phyloP scores from a whole-genome alignment of 768 basidiomycete species.

The Lentinus brumalis region DNA sequence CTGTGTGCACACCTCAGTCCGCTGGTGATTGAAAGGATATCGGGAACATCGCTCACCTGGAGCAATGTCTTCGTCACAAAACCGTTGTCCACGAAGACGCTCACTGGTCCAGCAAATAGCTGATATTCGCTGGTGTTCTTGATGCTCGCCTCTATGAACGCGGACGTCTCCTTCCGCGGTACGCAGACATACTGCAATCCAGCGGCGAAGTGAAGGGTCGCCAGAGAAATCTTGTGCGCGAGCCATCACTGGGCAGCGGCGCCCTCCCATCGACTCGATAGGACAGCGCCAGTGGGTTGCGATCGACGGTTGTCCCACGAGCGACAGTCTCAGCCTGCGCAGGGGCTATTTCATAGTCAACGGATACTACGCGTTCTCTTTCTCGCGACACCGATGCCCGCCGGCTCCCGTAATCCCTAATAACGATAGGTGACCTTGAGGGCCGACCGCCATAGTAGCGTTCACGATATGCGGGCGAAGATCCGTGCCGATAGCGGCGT shows the following conservation, averaged over 20 bases:
- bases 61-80: conserved; percentile 57
- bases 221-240: conserved; percentile 57
- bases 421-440: too few relatives aligned
- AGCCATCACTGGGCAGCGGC: conserved; percentile 54
- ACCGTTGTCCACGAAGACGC: conserved; percentile 57
- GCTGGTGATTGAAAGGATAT: too few relatives aligned
- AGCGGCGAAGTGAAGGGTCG: conserved; percentile 48
- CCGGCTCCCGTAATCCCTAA: neutral
- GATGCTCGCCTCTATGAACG: conserved; percentile 48
- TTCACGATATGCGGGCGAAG: too few relatives aligned
- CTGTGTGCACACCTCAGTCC: neutral
- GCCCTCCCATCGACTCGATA: conserved; percentile 52
- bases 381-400: neutral
- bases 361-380: neutral
- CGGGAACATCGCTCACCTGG: conserved; percentile 34
- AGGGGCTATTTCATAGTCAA: neutral
- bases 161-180: conserved; percentile 50
- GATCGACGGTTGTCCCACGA: conserved; percentile 18
- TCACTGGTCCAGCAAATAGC: conserved; percentile 54
- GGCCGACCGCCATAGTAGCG: too few relatives aligned
- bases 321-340: too few relatives aligned
- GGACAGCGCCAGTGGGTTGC: conserved; percentile 54
- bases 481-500: too few relatives aligned
- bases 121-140: conserved; percentile 61
- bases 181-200: conserved; percentile 49